Conservation (phyloP, 1,284 basidiomycete genomes). For the Heterobasidion irregulare region DNA sequence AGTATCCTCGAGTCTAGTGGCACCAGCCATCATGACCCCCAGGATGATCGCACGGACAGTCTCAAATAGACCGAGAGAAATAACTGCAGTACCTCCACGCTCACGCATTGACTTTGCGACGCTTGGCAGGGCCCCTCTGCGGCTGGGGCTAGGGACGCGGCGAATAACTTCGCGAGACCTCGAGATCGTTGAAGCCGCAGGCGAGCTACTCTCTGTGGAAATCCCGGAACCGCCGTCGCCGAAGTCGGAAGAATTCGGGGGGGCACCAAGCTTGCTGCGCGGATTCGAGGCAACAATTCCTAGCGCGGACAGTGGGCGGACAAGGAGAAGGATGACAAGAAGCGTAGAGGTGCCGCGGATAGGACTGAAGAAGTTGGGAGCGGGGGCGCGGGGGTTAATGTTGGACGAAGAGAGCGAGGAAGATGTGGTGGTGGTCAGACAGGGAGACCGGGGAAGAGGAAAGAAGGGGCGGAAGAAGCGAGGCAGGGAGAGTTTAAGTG, state of each 20-base stretch:
- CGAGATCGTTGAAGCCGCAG: constrained; percentile 76
- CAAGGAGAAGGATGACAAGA: constrained; percentile 68
- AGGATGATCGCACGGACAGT: constrained; percentile 66
- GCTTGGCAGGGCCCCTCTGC: constrained; percentile 63
- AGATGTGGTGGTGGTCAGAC: constrained; percentile 43
- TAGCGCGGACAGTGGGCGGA: constrained; percentile 70
- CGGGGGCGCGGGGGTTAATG: constrained; percentile 70
- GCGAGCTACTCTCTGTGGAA: constrained; percentile 64
- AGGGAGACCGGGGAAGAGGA: constrained; percentile 23
- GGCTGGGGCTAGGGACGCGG: constrained; percentile 54
- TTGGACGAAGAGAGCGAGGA: constrained; percentile 53
- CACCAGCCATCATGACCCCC: constrained; percentile 86
- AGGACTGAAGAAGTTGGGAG: constrained; percentile 73
- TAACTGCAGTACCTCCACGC: constrained; percentile 26
- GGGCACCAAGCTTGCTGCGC: constrained; percentile 61
- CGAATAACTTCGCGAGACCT: constrained; percentile 76
- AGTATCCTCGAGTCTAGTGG: constrained; percentile 42
- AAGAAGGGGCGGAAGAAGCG: constrained; percentile 44
- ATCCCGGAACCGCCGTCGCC: constrained; percentile 33
- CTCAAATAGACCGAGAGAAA: constrained; percentile 39
- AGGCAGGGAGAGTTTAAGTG: constrained; percentile 60
- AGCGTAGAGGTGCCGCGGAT: constrained; percentile 73
- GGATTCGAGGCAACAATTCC: constrained; percentile 92
- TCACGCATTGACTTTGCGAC: constrained; percentile 60
- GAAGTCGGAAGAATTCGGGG: constrained; percentile 8